Base-by-base conservation (phyloP, 306 rosid genomes). In the Begonia fuchsioides region DNA sequence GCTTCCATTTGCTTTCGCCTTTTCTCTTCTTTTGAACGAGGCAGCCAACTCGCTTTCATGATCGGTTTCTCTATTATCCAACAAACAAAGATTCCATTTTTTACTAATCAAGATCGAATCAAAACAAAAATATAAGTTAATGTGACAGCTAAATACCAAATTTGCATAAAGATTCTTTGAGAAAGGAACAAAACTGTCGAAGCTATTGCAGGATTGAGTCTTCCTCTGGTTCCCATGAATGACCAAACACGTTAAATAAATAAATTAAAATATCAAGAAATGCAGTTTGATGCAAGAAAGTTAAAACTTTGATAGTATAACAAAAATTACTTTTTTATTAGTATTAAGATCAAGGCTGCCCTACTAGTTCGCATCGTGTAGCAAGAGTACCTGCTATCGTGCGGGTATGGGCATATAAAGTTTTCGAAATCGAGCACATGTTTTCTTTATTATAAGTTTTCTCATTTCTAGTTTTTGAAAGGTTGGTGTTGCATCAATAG, bases 151-250 rank as follows among this genome's bases (percentile, higher is more conserved):
- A 3, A 2, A 41, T 0, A 41, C n/a, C n/a, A 32, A 50, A 58
- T 90, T 76, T 78, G 81, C 97, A 48, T 78, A 81, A 9, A 93
- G 95, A 68, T 78, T 58, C 65, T 76, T 81, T 15, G 85, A 75
- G 65, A 74, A 84, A 17, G 95, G 97, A 69, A 88, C 63, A 44
- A 84, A 83, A 61, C 58, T 76, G 68, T 53, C 52, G 48, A 81
- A 81, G 77, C 93, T 88, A 66, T 88, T 84, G 61, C 95, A 95
- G 18, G 95, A 76, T 50, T 62, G 68, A 51, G 63, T 70, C 13
- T 78, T 70, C 54, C 41, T 56, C 97, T 88, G 57, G 63, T 3
- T 26, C 8, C 35, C 35, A 26, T 26, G 35, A 26, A 2, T n/a
- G n/a, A n/a, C n/a, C 35, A 26, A 26, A 26, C 8, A 0, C 7